Conservation (phyloP, 2,329 filamentous ascomycete species). For the Ophidiomyces ophidiicola region DNA sequence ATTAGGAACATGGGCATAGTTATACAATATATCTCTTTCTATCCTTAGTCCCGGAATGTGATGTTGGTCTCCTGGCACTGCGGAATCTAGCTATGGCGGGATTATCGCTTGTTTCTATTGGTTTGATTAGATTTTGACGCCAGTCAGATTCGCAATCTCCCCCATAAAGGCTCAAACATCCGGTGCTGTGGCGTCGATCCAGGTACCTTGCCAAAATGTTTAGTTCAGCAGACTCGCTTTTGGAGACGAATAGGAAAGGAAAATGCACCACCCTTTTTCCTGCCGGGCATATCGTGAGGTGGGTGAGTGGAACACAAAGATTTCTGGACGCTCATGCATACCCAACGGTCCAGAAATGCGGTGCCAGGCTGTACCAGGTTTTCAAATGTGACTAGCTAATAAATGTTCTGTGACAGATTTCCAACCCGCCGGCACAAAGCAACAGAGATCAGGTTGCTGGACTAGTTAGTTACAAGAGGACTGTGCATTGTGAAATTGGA, state of each 20-base stretch:
- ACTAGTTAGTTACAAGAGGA: too few relatives aligned
- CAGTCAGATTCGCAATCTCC: background rate
- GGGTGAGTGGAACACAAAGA: conserved; percentile 55
- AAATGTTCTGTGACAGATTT: too few relatives aligned
- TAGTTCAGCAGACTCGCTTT: background rate
- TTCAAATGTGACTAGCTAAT: too few relatives aligned
- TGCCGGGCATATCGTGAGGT: conserved; percentile 53
- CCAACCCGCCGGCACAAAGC: too few relatives aligned
- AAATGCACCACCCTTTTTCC: conserved; percentile 37
- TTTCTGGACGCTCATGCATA: conserved; percentile 18
- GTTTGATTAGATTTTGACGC: conserved; percentile 4
- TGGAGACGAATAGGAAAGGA: background rate
- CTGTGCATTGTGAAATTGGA: too few relatives aligned
- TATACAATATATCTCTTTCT: conserved; percentile 55
- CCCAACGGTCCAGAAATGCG: too few relatives aligned
- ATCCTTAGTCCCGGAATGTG: conserved; percentile 57
- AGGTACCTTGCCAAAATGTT: conserved; percentile 53
- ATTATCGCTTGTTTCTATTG: conserved; percentile 51
- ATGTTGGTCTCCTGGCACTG: conserved; percentile 50
- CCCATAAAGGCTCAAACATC: background rate
- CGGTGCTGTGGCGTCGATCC: conserved; percentile 50
- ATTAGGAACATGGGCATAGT: conserved; percentile 57
- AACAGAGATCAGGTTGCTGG: too few relatives aligned
- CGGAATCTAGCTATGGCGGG: conserved; percentile 54
- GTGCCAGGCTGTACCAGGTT: too few relatives aligned